Evolutionary conservation across 176 grass and related monocot genomes (phyloP).

Genomic region (Oryza australiensis): DNA sequence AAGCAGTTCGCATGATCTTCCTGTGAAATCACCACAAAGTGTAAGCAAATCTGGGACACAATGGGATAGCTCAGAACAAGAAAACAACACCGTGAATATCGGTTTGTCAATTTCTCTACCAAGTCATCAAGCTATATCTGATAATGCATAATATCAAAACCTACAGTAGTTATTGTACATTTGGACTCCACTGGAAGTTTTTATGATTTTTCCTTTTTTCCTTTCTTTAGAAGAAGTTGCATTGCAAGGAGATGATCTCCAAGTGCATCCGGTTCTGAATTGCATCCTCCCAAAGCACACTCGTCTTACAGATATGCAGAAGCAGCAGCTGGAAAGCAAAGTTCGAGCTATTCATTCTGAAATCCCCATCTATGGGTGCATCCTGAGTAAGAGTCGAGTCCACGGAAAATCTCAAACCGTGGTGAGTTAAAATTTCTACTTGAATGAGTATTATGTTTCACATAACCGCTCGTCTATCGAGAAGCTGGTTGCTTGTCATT

Average conservation of each 20-base stretch:
- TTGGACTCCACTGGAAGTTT: neutral
- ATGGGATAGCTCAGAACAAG: neutral
- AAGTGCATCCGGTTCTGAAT: neutral
- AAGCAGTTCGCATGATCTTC: neutral
- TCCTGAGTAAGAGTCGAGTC: conserved; percentile 5
- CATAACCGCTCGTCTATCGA: neutral
- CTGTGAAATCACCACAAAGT: no score
- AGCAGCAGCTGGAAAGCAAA: neutral
- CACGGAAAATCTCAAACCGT: neutral
- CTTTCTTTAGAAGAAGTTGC: neutral
- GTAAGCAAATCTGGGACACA: neutral
- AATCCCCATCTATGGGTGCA: conserved; percentile 16
- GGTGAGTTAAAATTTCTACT: conserved; percentile 26
- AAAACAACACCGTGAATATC: neutral
- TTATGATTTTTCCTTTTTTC: neutral
- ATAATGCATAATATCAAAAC: neutral
- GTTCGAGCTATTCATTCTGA: conserved; percentile 4
- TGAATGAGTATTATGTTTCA: neutral
- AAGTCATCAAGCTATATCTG: neutral
- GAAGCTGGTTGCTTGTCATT: neutral
- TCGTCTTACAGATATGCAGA: neutral
- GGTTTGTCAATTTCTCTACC: neutral
- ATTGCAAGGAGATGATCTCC: neutral
- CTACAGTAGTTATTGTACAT: neutral
- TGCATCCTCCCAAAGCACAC: neutral